Conservation (phyloP, 192 early-diverging fungal genomes). For the Coemansia sp. region DNA sequence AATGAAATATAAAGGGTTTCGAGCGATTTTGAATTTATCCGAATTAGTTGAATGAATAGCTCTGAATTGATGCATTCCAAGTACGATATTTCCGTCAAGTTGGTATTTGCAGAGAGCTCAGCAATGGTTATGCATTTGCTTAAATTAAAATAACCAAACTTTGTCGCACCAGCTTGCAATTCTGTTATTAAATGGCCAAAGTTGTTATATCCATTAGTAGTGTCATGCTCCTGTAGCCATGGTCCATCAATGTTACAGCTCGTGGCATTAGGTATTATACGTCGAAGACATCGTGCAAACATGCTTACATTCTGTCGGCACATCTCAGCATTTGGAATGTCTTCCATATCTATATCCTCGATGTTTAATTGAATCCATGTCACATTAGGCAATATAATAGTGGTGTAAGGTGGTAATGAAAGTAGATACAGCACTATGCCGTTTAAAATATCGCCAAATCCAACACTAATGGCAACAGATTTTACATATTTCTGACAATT, state of each 20-base stretch:
- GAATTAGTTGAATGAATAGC: not conserved
- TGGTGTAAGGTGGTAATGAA: not conserved
- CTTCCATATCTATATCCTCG: not conserved
- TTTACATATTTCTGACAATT: not conserved
- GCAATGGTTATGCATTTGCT: not conserved
- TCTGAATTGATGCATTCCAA: not conserved
- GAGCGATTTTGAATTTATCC: not conserved
- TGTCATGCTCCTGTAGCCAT: not conserved
- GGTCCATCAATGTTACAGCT: not conserved
- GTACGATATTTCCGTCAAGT: not conserved
- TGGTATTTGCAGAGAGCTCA: not conserved
- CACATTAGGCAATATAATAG: not conserved
- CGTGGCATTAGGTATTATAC: not conserved
- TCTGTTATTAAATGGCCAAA: not conserved
- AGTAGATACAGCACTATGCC: not conserved
- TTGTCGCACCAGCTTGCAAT: not conserved
- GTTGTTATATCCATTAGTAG: not conserved
- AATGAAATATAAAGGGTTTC: not conserved
- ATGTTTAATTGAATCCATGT: not conserved
- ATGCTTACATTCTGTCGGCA: not conserved
- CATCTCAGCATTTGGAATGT: not conserved
- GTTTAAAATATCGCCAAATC: constrained; percentile 1
- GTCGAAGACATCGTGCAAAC: not conserved
- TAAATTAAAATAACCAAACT: not conserved
- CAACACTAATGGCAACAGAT: not conserved